Base-by-base conservation (phyloP, 441 rosid genomes). In the Arabidopsis lyrata region DNA sequence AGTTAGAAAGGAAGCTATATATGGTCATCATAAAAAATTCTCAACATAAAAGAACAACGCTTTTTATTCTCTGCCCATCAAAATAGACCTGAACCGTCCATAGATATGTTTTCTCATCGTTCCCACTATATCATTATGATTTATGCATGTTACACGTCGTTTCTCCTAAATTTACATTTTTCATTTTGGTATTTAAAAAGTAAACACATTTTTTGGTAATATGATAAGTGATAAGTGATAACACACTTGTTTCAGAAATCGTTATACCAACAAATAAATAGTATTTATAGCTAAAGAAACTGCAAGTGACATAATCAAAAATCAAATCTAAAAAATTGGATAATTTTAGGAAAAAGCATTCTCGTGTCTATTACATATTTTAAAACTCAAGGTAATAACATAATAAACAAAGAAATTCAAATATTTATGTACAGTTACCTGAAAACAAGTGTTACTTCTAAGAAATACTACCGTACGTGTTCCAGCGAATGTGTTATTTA, bases 11-110 rank as follows among this genome's bases (percentile, higher is more conserved):
- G 52, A 35, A 49, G 61, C 6, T 34, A 47, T 10, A 0, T 4
- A 27, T 54, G 18, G 31, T 22, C 20, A 3, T 5, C 4, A n/a
- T n/a, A 6, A 0, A 0, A 38, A 4, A 8, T 3, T 24, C 16
- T 15, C 12, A 36, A 11, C 18, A 20, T 20, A 20, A 36, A 20
- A 20, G 22, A 22, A 12, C 18, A 3, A 0, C 18, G 49, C 5
- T 24, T 10, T 59, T 34, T 10, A 24, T 22, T 59, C 2, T 60
- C n/a, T 70, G 48, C 52, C 58, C 32, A 60, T 61, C 68, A 71
- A 50, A 50, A 52, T 52, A 41, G 69, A 72, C 76, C 76, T 54
- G 7, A 44, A 62, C 59, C 34, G 42, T 50, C 76, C 29, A 63
- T 42, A 24, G 9, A 50, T 27, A 38, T 24, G 11, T 24, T 39